Evolutionary conservation across 2,329 filamentous ascomycete genomes (phyloP).

Genomic region (Graphilbum fragrans): DNA sequence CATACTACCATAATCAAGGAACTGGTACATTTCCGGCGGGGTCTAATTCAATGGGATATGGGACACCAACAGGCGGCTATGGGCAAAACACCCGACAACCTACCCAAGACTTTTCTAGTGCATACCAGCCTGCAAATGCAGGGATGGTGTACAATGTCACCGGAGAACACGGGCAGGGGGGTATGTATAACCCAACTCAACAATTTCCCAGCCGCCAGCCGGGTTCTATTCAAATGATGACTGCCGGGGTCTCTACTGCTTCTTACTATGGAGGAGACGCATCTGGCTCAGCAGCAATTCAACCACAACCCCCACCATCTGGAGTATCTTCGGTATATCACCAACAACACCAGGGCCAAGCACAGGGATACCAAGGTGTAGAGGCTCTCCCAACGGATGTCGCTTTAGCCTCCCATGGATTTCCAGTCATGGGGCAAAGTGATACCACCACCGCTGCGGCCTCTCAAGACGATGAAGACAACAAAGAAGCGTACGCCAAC

Average conservation of each 20-base stretch:
- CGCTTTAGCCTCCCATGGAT: constrained; percentile 31
- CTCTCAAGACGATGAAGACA: no score
- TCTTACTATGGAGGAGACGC: constrained; percentile 66
- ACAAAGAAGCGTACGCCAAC: constrained; percentile 57
- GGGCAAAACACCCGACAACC: constrained; percentile 43
- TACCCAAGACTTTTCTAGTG: constrained; percentile 39
- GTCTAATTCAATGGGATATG: constrained; percentile 41
- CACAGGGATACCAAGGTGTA: constrained; percentile 16
- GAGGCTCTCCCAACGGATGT: constrained; percentile 10
- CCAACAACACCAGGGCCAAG: constrained; percentile 47
- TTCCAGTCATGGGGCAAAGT: no score
- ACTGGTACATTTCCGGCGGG: constrained; percentile 34
- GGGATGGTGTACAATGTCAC: constrained; percentile 75
- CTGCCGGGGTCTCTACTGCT: constrained; percentile 50
- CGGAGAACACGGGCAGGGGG: constrained; percentile 45
- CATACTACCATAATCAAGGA: constrained; percentile 45
- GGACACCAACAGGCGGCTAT: constrained; percentile 48
- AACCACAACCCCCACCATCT: constrained; percentile 33
- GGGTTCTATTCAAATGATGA: constrained; percentile 65
- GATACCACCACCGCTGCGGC: no score
- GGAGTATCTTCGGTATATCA: constrained; percentile 50
- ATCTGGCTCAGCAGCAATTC: constrained; percentile 41
- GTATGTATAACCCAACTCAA: constrained; percentile 62
- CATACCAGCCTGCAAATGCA: constrained; percentile 44
- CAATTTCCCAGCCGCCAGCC: constrained; percentile 67